Evolutionary conservation across 768 basidiomycete species (phyloP).

Genomic region (Mycena galericulata): DNA sequence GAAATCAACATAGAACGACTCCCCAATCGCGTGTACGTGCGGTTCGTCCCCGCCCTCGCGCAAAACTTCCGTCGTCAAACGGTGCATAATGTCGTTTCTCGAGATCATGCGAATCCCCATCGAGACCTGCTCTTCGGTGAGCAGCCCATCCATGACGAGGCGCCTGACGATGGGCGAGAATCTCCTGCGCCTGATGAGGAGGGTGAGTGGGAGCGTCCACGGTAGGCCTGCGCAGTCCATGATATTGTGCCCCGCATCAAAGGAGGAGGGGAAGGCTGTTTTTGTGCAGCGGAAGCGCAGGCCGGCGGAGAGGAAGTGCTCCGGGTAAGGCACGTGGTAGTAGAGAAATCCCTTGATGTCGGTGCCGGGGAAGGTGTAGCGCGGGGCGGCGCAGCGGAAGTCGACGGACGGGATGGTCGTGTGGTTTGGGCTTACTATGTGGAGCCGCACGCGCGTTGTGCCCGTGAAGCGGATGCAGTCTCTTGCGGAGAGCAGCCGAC

Average conservation of each 20-base stretch:
- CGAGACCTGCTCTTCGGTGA: background rate
- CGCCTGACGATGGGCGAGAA: background rate
- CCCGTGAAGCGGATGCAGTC: no score
- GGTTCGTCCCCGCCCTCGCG: fast-evolving
- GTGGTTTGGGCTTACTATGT: no score
- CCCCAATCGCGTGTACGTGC: background rate
- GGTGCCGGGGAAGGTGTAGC: background rate
- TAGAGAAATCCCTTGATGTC: background rate
- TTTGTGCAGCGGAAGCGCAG: slow-evolving; percentile 3
- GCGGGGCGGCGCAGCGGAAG: no score
- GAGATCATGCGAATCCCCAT: no score
- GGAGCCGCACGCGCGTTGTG: no score
- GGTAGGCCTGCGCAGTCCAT: background rate
- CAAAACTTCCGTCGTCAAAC: background rate
- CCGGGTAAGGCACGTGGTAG: slow-evolving; percentile 9
- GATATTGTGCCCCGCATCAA: background rate
- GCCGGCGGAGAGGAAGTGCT: slow-evolving; percentile 1
- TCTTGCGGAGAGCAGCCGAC: no score
- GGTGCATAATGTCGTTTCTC: no score
- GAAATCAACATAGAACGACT: slow-evolving; percentile 5
- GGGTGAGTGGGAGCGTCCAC: no score
- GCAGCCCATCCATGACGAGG: background rate
- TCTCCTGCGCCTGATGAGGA: background rate
- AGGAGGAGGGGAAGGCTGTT: background rate
- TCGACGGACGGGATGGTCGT: no score